Conservation (phyloP, 2,329 filamentous ascomycete genomes). For the Aspergillus felis region DNA sequence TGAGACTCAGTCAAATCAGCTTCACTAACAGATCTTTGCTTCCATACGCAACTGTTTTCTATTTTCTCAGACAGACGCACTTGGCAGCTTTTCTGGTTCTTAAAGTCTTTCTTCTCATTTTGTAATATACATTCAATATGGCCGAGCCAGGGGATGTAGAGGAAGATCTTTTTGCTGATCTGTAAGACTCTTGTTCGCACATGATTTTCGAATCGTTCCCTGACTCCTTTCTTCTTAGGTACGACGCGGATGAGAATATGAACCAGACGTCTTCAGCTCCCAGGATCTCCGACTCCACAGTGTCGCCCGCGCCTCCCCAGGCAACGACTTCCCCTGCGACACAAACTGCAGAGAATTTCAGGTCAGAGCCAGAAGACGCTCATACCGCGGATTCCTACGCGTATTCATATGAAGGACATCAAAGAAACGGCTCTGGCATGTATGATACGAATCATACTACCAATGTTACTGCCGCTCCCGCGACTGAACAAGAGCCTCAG, state of each 20-base stretch:
- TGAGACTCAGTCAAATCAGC: background rate
- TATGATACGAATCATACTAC: conserved; percentile 20
- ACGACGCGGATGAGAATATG: conserved; percentile 62
- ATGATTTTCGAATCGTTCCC: background rate
- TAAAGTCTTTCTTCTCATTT: background rate
- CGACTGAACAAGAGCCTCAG: conserved; percentile 31
- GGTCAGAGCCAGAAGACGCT: conserved; percentile 22
- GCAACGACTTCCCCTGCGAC: conserved; percentile 29
- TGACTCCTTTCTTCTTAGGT: conserved; percentile 43
- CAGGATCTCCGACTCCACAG: conserved; percentile 29
- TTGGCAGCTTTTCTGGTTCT: background rate
- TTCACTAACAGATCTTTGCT: background rate
- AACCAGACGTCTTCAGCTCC: conserved; percentile 35
- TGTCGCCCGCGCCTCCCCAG: conserved; percentile 27
- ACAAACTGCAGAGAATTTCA: conserved; percentile 30
- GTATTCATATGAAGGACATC: conserved; percentile 17
- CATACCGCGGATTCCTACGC: conserved; percentile 19
- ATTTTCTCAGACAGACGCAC: background rate
- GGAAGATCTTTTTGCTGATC: conserved; percentile 91
- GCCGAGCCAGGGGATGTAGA: conserved; percentile 78
- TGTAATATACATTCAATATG: conserved; percentile 51
- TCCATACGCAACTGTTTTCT: background rate
- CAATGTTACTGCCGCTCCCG: conserved; percentile 15
- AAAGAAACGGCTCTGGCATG: conserved; percentile 25
- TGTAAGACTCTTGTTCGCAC: conserved; percentile 56